Percentiles rank a stretch among this genome's conserved stretches.
Evolutionary conservation across 2,329 filamentous ascomycete genomes (phyloP).

Genomic region (Fonsecaea pedrosoi): DNA sequence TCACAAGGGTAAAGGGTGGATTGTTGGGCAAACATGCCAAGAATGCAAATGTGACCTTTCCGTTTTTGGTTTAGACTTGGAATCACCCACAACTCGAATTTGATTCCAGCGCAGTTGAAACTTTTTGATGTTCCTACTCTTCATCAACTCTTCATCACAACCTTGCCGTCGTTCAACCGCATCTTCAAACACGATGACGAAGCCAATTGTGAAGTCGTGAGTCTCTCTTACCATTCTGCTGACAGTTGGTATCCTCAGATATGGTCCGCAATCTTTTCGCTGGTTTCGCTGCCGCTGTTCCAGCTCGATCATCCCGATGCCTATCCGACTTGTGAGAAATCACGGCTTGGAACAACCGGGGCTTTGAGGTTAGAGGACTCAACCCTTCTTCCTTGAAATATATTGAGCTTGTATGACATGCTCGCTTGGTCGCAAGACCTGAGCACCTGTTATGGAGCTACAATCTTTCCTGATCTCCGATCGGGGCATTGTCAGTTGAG

Average conservation of each 20-base stretch:
- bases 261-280: constrained; percentile 84
- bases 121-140: constrained; percentile 17
- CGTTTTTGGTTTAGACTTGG: not conserved
- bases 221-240: constrained; percentile 58
- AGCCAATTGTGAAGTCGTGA: constrained; percentile 60
- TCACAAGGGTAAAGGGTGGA: not conserved
- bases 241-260: constrained; percentile 63
- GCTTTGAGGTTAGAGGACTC: constrained; percentile 78
- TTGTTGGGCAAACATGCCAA: not conserved
- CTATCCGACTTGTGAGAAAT: constrained; percentile 44
- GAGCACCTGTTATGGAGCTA: constrained; percentile 42
- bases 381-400: constrained; percentile 74
- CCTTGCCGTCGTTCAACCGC: constrained; percentile 50
- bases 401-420: constrained; percentile 65
- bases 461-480: constrained; percentile 57
- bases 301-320: constrained; percentile 80
- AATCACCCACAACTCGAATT: constrained; percentile 20
- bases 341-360: constrained; percentile 54
- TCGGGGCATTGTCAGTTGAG: constrained; percentile 82
- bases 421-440: constrained; percentile 22
- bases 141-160: constrained; percentile 43
- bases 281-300: constrained; percentile 66
- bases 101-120: constrained; percentile 20
- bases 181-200: constrained; percentile 62
- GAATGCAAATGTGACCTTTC: not conserved